Percentiles rank a stretch among this genome's conserved stretches.
Evolutionary conservation across 805 yeast genomes (phyloP).

Genomic region (Kuraishia piskuri): DNA sequence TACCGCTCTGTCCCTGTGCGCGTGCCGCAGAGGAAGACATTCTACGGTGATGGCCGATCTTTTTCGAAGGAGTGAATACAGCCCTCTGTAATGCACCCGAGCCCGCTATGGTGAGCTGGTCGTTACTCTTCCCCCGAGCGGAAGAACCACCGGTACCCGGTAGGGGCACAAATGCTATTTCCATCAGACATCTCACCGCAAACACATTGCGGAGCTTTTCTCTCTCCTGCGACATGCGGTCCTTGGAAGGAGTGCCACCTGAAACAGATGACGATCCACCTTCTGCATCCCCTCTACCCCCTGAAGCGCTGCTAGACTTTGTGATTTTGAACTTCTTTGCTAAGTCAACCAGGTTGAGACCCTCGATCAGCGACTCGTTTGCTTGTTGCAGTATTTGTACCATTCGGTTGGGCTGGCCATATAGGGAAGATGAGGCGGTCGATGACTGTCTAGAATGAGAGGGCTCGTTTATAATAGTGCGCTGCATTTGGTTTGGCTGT

Average conservation of each 20-base stretch:
- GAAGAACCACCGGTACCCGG: not conserved
- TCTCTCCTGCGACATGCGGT: constrained; percentile 6
- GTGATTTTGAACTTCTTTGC: constrained; percentile 11
- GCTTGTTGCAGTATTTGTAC: constrained; percentile 9
- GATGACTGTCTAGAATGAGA: not conserved
- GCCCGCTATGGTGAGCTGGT: too few species aligned
- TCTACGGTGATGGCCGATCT: not conserved
- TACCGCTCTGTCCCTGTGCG: not conserved
- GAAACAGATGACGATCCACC: not conserved
- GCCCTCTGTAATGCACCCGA: not conserved
- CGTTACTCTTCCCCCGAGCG: not conserved
- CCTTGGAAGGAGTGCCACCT: not conserved
- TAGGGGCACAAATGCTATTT: constrained; percentile 11
- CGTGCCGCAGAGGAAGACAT: not conserved
- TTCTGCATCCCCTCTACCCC: not conserved
- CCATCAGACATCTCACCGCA: constrained; percentile 16
- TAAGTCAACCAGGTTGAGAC: constrained; percentile 9
- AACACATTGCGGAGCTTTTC: constrained; percentile 15
- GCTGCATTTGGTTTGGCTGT: constrained; percentile 10
- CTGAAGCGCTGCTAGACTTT: constrained; percentile 2
- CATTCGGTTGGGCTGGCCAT: not conserved
- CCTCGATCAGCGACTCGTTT: constrained; percentile 10
- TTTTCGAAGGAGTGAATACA: not conserved
- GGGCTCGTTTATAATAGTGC: not conserved
- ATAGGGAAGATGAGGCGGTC: not conserved